phyloP scores from a whole-genome alignment of 2,329 filamentous ascomycete genomes.

The Mollisia scopiformis region DNA sequence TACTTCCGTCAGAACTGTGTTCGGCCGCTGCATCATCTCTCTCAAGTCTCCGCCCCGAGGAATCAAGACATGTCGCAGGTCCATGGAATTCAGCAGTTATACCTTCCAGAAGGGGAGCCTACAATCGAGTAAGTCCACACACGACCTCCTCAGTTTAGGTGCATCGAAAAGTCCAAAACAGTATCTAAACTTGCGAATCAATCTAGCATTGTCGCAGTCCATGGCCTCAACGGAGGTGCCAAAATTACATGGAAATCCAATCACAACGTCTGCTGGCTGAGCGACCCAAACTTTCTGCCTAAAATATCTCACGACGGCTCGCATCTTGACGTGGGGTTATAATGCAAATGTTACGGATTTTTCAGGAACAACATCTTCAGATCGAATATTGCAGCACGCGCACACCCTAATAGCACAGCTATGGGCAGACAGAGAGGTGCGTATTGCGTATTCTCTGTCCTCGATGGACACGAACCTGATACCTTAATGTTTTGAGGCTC shows the following conservation, averaged over 20 bases:
- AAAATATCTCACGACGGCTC: too few species aligned
- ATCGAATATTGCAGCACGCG: not conserved
- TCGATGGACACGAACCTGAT: too few species aligned
- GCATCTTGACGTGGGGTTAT: not conserved
- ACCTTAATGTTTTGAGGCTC: not conserved
- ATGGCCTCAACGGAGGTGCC: not conserved
- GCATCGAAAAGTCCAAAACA: not conserved
- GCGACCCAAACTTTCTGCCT: not conserved
- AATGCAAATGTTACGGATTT: not conserved
- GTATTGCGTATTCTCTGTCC: too few species aligned
- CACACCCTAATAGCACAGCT: not conserved
- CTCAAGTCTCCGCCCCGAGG: too few species aligned
- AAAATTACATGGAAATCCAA: not conserved
- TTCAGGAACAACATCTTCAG: not conserved
- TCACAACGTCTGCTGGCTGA: not conserved
- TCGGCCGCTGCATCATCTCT: too few species aligned
- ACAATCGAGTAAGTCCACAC: not conserved
- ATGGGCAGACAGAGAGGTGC: not conserved
- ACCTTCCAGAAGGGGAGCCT: too few species aligned
- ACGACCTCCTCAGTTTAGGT: not conserved
- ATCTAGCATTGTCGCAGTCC: not conserved
- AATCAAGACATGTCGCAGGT: too few species aligned
- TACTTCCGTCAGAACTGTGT: too few species aligned
- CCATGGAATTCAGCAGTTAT: too few species aligned
- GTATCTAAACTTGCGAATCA: not conserved